phyloP scores from a whole-genome alignment of 768 basidiomycete species.

The Clavulina sp. region DNA sequence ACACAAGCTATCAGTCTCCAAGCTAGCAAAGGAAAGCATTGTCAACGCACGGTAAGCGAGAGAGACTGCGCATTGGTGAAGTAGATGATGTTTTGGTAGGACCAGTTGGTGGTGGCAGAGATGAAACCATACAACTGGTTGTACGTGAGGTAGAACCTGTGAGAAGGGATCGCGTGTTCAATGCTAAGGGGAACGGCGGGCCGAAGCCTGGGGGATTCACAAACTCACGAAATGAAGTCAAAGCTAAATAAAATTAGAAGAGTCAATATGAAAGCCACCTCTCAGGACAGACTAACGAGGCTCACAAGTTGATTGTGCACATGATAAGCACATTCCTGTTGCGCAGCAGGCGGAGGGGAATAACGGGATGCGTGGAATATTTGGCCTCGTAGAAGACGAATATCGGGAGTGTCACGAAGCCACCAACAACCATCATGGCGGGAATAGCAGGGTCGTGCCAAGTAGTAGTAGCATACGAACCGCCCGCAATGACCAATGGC shows the following conservation, averaged over 20 bases:
- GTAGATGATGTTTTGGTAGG: too few relatives aligned
- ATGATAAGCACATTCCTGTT: too few relatives aligned
- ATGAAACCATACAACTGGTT: too few relatives aligned
- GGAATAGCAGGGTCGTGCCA: conserved; percentile 6
- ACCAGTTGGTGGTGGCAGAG: too few relatives aligned
- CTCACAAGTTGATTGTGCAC: background rate
- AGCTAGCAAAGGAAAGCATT: too few relatives aligned
- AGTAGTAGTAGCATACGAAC: background rate
- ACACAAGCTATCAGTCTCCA: too few relatives aligned
- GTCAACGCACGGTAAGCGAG: too few relatives aligned
- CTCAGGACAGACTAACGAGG: background rate
- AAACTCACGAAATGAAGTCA: background rate
- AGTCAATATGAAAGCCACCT: background rate
- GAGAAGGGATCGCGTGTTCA: too few relatives aligned
- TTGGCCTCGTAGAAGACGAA: conserved; percentile 6
- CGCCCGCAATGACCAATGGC: conserved; percentile 2
- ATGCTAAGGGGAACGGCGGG: too few relatives aligned
- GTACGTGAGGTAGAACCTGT: too few relatives aligned
- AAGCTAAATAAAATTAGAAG: background rate
- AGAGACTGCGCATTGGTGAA: too few relatives aligned
- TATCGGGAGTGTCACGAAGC: conserved; percentile 3
- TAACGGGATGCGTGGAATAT: background rate
- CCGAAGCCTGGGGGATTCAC: too few relatives aligned
- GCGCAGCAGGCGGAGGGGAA: background rate
- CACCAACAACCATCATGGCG: conserved; percentile 7